Evolutionary conservation across 2,329 filamentous ascomycete species (phyloP).

Genomic region (Claviceps paspali): DNA sequence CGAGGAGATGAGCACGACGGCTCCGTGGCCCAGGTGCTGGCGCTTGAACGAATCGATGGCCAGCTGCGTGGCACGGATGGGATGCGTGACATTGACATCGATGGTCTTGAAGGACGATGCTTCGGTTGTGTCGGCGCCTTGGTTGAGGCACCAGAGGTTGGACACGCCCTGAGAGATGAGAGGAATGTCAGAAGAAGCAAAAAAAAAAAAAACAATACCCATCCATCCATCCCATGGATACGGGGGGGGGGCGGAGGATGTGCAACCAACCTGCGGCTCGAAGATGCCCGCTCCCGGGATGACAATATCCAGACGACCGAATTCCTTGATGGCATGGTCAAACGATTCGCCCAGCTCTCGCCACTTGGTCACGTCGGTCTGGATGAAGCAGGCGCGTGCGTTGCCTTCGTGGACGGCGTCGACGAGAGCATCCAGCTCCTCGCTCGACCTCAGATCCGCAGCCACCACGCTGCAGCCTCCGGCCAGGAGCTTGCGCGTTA

Average conservation of each 20-base stretch:
- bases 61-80: slow-evolving; percentile 16
- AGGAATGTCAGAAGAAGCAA: not conserved
- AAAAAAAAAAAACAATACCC: not conserved
- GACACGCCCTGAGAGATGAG: not conserved
- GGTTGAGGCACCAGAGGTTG: slow-evolving; percentile 2
- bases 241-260: not conserved
- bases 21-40: slow-evolving; percentile 8
- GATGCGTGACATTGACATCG: slow-evolving; percentile 18
- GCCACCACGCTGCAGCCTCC: slow-evolving; percentile 21
- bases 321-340: slow-evolving; percentile 8
- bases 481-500: slow-evolving; percentile 18
- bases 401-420: slow-evolving; percentile 1
- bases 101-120: slow-evolving; percentile 6
- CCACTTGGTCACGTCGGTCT: slow-evolving; percentile 23
- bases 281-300: slow-evolving; percentile 3
- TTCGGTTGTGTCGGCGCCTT: slow-evolving; percentile 2
- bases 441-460: slow-evolving; percentile 20
- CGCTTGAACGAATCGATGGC: slow-evolving; percentile 14
- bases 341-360: slow-evolving; percentile 15
- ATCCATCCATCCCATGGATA: not conserved
- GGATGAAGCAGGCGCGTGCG: slow-evolving; percentile 17
- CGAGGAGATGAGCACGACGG: slow-evolving; percentile 14
- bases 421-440: slow-evolving; percentile 12
- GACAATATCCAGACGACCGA: slow-evolving; percentile 4
- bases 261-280: slow-evolving; percentile 1